Percentiles rank a stretch among this genome's conserved stretches.
Conservation (phyloP, 1,139 yeast genomes). For the Saccharomycopsis hybrid region DNA sequence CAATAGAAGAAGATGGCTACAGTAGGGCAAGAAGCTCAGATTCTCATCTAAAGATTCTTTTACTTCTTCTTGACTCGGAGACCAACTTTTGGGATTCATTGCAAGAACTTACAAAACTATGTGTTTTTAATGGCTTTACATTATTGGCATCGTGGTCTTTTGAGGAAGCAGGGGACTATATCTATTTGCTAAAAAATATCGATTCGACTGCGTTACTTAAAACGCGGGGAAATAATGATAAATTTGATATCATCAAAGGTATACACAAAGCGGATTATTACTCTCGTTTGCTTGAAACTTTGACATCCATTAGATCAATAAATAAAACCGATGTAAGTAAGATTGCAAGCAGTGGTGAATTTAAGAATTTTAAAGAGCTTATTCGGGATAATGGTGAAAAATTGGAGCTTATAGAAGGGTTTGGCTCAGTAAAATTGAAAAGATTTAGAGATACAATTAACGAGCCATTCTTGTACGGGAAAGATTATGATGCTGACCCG, state of each 20-base stretch:
- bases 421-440: conserved; percentile 37
- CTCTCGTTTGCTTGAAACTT: conserved; percentile 39
- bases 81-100: conserved; percentile 40
- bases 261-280: conserved; percentile 33
- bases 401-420: conserved; percentile 34
- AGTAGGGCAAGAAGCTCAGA: conserved; percentile 10
- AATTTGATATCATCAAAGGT: conserved; percentile 31
- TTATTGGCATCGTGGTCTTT: conserved; percentile 51
- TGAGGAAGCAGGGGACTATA: conserved; percentile 53
- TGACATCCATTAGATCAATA: conserved; percentile 42
- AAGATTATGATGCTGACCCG: conserved; percentile 16
- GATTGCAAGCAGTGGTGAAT: conserved; percentile 43
- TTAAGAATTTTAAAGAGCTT: conserved; percentile 31
- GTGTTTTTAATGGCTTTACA: conserved; percentile 45
- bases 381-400: conserved; percentile 26
- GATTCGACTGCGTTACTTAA: conserved; percentile 30
- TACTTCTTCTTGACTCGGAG: conserved; percentile 17
- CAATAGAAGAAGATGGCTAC: conserved; percentile 5
- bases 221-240: conserved; percentile 25
- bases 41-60: conserved; percentile 8
- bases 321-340: conserved; percentile 52
- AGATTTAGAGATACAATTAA: conserved; percentile 34
- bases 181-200: conserved; percentile 43
- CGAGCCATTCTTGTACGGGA: conserved; percentile 41
- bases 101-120: conserved; percentile 42